Base-by-base conservation (phyloP, 306 rosid species). In the Vigna nakashimae region DNA sequence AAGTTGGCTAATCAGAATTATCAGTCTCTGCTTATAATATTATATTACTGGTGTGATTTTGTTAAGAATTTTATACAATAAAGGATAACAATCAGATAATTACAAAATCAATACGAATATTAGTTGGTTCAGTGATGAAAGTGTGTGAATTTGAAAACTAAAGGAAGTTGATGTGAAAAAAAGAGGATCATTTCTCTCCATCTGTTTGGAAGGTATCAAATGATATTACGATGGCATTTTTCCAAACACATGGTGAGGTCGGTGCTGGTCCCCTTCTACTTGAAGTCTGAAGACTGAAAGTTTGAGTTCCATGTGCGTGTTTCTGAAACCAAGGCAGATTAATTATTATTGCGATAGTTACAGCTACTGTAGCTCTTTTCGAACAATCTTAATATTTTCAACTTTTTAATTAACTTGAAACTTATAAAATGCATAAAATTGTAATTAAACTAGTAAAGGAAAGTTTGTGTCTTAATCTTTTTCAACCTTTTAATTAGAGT, bases 11-110 rank as follows among this genome's bases (percentile, higher is more conserved):
- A 63, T 80, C 49, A 45, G 40, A 63, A 69, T 34, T n/a, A 56
- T 57, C 34, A 9, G 11, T 66, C 78, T 83, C 75, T 88, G 86
- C 84, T 76, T 10, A 52, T 77, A 32, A 52, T 45, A n/a, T 3
- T 45, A 10, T 76, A n/a, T 81, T 65, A 20, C 13, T 52, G 3
- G 12, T 2, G 38, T 34, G 6, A 34, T 34, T 34, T 34, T 34
- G 9, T 36, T 1, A 9, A 42, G 46, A 42, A 42, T 42, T 9
- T 42, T 42, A 9, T 9, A 40, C 3, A 26, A 26, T 26, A 26
- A 26, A 26, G 28, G 28, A 26, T 26, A 26, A 26, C 3, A 26
- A 26, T 26, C 45, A 8, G 45, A 40, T 9, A 2, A 40, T 2
- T 40, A 40, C 3, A 7, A 26, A 26, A 26, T 9, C 3, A 40